A percentile compares a stretch with the other conserved stretches of the same genome.
Evolutionary conservation across 225 moss, liverwort and hornwort species (phyloP).

Genomic region (Neckera pumila): DNA sequence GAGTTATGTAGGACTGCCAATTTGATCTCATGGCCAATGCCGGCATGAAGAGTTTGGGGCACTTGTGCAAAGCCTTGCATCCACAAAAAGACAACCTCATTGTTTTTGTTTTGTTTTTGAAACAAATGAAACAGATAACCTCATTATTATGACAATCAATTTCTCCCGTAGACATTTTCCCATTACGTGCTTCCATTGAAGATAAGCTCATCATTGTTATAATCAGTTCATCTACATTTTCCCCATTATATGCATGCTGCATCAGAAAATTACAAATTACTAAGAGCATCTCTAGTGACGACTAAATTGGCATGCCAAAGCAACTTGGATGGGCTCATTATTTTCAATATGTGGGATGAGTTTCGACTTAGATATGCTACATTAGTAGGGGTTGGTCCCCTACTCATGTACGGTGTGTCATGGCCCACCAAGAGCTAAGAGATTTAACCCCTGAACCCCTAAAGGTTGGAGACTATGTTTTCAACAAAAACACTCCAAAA

Average conservation of each 20-base stretch:
- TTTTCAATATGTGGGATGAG: background rate
- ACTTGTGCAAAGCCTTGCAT: background rate
- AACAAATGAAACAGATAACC: too few relatives aligned
- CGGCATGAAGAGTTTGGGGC: accelerated
- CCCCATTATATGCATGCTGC: background rate
- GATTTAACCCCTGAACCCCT: too few relatives aligned
- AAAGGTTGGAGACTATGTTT: too few relatives aligned
- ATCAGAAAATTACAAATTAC: background rate
- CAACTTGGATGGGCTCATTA: background rate
- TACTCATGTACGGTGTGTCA: accelerated
- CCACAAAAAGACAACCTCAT: background rate
- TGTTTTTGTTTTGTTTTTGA: too few relatives aligned
- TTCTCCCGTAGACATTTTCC: too few relatives aligned
- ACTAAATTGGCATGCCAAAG: background rate
- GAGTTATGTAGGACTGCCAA: background rate
- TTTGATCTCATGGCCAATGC: background rate
- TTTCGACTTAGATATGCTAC: too few relatives aligned
- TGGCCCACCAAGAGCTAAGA: background rate
- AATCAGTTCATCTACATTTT: background rate
- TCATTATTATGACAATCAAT: too few relatives aligned
- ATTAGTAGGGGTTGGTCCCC: background rate
- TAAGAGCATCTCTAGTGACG: background rate
- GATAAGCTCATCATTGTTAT: background rate
- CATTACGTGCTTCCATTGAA: background rate
- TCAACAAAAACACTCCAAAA: too few relatives aligned